Evolutionary conservation across 306 rosid genomes (phyloP).

Genomic region (Hippophae gyantsensis): DNA sequence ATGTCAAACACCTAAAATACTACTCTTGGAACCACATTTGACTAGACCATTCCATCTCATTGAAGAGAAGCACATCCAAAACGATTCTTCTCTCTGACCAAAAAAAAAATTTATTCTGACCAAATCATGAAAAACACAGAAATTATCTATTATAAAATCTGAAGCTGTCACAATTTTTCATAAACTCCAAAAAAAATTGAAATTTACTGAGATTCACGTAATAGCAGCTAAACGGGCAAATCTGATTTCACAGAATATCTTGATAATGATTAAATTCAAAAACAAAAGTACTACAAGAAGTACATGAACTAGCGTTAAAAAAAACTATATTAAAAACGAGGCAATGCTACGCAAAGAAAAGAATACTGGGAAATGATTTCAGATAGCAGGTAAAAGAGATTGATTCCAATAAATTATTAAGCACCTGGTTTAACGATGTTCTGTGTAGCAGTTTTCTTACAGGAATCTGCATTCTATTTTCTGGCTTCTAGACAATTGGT

Average conservation of each 20-base stretch:
- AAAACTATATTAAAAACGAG: not conserved
- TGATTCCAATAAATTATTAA: not conserved
- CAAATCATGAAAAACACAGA: too few species aligned
- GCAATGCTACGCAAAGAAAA: not conserved
- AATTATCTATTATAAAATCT: too few species aligned
- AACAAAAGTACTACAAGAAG: not conserved
- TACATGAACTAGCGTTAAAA: not conserved
- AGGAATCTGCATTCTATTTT: constrained; percentile 38
- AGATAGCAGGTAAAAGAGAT: too few species aligned
- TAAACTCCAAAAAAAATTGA: not conserved
- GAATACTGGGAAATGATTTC: too few species aligned
- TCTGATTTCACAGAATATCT: constrained; percentile 5
- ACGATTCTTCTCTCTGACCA: too few species aligned
- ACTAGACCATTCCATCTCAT: too few species aligned
- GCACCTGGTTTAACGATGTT: constrained; percentile 38
- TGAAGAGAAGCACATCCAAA: too few species aligned
- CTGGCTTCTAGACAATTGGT: not conserved
- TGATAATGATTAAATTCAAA: not conserved
- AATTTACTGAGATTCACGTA: not conserved
- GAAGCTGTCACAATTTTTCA: not conserved
- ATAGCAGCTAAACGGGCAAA: constrained; percentile 6
- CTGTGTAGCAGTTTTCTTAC: constrained; percentile 35
- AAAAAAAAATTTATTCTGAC: too few species aligned
- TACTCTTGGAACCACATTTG: too few species aligned
- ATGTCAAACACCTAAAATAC: too few species aligned